Percentiles rank a stretch among this genome's conserved stretches.
phyloP scores from a whole-genome alignment of 1,284 basidiomycete species.

The Golubevia pallescens region DNA sequence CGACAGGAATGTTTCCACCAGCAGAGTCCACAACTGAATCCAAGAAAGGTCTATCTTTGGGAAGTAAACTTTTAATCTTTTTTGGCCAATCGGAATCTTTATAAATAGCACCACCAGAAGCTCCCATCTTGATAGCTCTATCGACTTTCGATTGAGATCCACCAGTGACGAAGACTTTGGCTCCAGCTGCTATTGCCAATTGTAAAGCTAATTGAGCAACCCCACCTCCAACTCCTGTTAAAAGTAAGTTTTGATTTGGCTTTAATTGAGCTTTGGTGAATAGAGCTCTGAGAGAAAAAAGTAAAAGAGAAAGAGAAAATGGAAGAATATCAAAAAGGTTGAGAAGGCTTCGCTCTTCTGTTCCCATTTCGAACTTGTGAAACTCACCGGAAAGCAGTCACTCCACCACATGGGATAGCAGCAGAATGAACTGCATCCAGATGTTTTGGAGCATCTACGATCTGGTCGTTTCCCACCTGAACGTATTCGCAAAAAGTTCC shows the following conservation, averaged over 20 bases:
- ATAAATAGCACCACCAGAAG: constrained; percentile 45
- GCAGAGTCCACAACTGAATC: constrained; percentile 53
- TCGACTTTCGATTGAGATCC: constrained; percentile 41
- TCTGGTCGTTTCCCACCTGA: constrained; percentile 36
- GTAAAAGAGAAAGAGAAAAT: background rate
- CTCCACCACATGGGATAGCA: constrained; percentile 41
- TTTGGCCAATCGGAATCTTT: constrained; percentile 40
- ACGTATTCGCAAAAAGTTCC: constrained; percentile 57
- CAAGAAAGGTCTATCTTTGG: constrained; percentile 33
- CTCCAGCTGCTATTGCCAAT: constrained; percentile 52
- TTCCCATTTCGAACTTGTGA: background rate
- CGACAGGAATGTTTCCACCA: constrained; percentile 43
- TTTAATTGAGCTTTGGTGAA: constrained; percentile 48
- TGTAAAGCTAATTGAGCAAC: constrained; percentile 54
- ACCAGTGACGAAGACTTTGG: constrained; percentile 55
- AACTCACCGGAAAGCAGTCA: constrained; percentile 45
- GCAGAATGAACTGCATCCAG: constrained; percentile 42
- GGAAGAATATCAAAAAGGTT: background rate
- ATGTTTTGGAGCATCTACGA: constrained; percentile 50
- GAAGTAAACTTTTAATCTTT: constrained; percentile 24
- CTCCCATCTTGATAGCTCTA: constrained; percentile 41
- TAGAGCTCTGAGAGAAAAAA: constrained; percentile 21
- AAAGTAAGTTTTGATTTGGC: constrained; percentile 43
- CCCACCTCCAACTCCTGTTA: constrained; percentile 59
- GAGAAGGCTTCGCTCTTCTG: background rate